phyloP scores from a whole-genome alignment of 2,329 filamentous ascomycete species.

The Bipolaris zeicola region DNA sequence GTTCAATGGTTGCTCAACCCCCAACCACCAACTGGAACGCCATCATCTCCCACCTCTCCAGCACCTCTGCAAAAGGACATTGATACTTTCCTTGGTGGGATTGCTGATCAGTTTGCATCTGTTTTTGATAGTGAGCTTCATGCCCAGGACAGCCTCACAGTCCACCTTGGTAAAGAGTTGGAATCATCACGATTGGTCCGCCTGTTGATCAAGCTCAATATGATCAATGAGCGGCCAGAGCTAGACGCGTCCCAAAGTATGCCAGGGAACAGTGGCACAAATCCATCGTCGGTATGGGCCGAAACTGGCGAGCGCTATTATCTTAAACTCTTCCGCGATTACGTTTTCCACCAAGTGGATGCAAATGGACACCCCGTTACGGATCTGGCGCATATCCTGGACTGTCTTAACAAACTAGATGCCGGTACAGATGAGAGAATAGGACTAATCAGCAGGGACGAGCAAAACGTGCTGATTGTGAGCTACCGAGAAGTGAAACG shows the following conservation, averaged over 20 bases:
- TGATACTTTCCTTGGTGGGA: constrained; percentile 77
- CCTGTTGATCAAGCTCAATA: constrained; percentile 79
- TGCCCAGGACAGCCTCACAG: constrained; percentile 73
- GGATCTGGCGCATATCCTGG: constrained; percentile 85
- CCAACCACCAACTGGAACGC: constrained; percentile 29
- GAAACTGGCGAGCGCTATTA: constrained; percentile 92
- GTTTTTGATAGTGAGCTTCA: constrained; percentile 81
- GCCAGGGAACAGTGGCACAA: constrained; percentile 33
- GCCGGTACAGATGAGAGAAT: constrained; percentile 86
- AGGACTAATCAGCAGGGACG: constrained; percentile 83
- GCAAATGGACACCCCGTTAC: constrained; percentile 79
- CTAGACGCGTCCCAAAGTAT: constrained; percentile 69
- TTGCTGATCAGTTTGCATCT: constrained; percentile 76
- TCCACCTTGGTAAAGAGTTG: constrained; percentile 76
- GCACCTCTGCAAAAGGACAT: constrained; percentile 67
- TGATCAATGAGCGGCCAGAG: constrained; percentile 89
- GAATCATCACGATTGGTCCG: constrained; percentile 89
- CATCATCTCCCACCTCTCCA: constrained; percentile 38
- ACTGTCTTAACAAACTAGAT: constrained; percentile 89
- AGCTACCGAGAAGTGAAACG: constrained; percentile 87
- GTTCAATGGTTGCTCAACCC: constrained; percentile 81
- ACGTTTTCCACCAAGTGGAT: constrained; percentile 96
- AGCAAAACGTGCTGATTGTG: constrained; percentile 85
- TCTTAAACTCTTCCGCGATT: constrained; percentile 94
- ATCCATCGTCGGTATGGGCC: constrained; percentile 68